Percentiles rank a stretch among this genome's conserved stretches.
Conservation (phyloP, 2,329 filamentous ascomycete species). For the Myriosclerotinia scirpicola region DNA sequence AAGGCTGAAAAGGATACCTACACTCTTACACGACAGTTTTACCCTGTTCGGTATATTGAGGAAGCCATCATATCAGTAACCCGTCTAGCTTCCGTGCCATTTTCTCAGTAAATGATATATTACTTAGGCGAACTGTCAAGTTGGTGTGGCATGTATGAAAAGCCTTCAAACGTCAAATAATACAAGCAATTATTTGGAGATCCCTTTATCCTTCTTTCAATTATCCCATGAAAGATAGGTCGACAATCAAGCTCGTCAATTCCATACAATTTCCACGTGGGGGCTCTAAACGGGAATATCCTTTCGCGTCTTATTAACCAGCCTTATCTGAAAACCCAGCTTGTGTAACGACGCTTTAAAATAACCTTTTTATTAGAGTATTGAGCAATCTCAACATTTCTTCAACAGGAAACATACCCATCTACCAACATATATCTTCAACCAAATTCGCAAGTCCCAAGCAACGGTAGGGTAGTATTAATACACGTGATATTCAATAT, state of each 20-base stretch:
- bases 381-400: conserved; percentile 8
- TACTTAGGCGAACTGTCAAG: conserved; percentile 5
- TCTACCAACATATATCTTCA: not conserved
- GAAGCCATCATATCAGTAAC: conserved; percentile 10
- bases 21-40: not conserved
- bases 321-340: not conserved
- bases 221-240: not conserved
- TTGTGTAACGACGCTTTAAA: not conserved
- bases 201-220: not conserved
- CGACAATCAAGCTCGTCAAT: not conserved
- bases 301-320: not conserved
- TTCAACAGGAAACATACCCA: not conserved
- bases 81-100: not conserved
- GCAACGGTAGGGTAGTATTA: not conserved
- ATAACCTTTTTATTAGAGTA: not conserved
- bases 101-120: not conserved
- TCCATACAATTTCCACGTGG: conserved; percentile 18
- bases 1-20: conserved; percentile 1
- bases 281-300: conserved; percentile 6
- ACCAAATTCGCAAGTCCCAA: no score
- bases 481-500: conserved; percentile 15
- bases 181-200: not conserved
- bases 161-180: not conserved
- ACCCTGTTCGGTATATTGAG: not conserved
- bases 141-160: conserved; percentile 4